Conservation (phyloP, 2,329 filamentous ascomycete species). For the Colletotrichum incanum region DNA sequence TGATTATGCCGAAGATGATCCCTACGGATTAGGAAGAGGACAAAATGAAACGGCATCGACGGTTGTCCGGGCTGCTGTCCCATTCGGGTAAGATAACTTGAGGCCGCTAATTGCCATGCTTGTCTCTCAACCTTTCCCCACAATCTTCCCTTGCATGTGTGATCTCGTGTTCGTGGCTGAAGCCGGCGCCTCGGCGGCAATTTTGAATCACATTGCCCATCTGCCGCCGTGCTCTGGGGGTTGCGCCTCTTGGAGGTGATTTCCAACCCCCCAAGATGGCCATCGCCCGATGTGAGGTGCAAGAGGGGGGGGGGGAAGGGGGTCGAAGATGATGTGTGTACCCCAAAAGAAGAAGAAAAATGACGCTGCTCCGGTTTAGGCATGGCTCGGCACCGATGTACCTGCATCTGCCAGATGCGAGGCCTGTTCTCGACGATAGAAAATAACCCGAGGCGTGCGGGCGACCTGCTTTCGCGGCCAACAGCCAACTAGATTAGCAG, state of each 20-base stretch:
- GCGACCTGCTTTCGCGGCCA: not conserved
- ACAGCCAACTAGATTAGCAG: slow-evolving; percentile 1
- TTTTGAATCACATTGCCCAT: not conserved
- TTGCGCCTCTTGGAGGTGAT: not conserved
- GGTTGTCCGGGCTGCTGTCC: not conserved
- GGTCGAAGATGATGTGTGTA: not conserved
- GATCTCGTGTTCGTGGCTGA: slow-evolving; percentile 17
- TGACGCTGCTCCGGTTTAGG: not conserved
- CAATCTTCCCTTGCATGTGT: not conserved
- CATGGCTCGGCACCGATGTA: slow-evolving; percentile 12
- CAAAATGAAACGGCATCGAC: slow-evolving; percentile 4
- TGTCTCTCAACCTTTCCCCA: not conserved
- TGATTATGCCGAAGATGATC: slow-evolving; percentile 12
- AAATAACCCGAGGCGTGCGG: slow-evolving; percentile 9
- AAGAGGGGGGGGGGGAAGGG: no score
- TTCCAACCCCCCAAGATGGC: no score
- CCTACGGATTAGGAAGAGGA: slow-evolving; percentile 1
- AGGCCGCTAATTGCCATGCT: not conserved
- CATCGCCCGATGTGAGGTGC: not conserved
- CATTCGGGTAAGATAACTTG: not conserved
- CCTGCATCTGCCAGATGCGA: slow-evolving; percentile 31
- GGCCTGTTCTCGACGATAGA: not conserved
- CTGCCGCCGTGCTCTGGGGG: not conserved
- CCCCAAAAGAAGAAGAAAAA: not conserved
- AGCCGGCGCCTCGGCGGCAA: slow-evolving; percentile 18